Evolutionary conservation across 2,329 filamentous ascomycete genomes (phyloP).

Genomic region (Daldinia sp.): DNA sequence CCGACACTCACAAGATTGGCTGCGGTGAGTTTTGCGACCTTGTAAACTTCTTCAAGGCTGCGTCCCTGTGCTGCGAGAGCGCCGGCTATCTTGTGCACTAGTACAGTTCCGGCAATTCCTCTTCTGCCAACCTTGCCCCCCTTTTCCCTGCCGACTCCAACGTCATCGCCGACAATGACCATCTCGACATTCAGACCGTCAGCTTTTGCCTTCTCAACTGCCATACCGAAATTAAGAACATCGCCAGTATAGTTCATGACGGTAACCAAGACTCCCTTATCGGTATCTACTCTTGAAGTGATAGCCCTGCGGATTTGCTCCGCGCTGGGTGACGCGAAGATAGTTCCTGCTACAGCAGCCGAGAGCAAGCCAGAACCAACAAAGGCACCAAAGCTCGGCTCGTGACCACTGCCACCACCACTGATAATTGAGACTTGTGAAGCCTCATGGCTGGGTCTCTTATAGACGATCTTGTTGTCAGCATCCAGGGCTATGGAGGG

Average conservation of each 20-base stretch:
- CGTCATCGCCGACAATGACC: conserved; percentile 91
- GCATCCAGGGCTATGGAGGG: conserved; percentile 81
- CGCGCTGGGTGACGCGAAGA: conserved; percentile 82
- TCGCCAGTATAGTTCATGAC: conserved; percentile 96
- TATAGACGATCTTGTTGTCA: conserved; percentile 85
- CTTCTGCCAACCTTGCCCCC: conserved; percentile 92
- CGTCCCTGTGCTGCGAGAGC: conserved; percentile 78
- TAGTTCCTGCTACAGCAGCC: conserved; percentile 84
- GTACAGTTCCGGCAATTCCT: conserved; percentile 88
- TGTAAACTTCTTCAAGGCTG: conserved; percentile 73
- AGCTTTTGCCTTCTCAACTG: conserved; percentile 88
- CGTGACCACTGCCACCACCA: conserved; percentile 89
- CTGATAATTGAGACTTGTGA: conserved; percentile 81
- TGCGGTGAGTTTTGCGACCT: conserved; percentile 74
- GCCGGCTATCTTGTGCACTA: conserved; percentile 90
- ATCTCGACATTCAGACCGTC: conserved; percentile 82
- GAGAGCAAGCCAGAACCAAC: conserved; percentile 83
- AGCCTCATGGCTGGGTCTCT: conserved; percentile 61
- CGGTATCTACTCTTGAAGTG: conserved; percentile 73
- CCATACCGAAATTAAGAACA: conserved; percentile 92
- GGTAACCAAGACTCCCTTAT: conserved; percentile 82
- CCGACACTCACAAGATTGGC: conserved; percentile 86
- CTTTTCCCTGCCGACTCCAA: conserved; percentile 81
- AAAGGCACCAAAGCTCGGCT: conserved; percentile 86
- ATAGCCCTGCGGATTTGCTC: conserved; percentile 85